Percentiles rank a stretch among this genome's conserved stretches.
Evolutionary conservation across 305 asterid genomes (phyloP).

Genomic region (Solanum hybrid): DNA sequence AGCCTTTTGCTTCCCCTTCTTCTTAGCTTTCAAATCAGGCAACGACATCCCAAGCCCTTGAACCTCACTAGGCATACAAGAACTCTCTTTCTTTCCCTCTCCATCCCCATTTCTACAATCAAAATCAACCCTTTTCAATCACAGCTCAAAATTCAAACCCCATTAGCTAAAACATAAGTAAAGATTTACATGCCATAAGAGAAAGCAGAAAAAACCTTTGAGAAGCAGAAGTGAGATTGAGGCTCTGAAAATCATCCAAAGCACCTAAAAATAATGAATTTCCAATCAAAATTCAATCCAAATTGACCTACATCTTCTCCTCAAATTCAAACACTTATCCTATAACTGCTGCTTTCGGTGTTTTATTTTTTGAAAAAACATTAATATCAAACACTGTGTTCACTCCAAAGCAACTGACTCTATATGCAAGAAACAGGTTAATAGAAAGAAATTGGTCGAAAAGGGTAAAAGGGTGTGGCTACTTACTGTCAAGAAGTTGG

Average conservation of each 20-base stretch:
- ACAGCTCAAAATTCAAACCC: background rate
- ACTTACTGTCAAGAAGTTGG: conserved; percentile 88
- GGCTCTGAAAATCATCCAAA: conserved; percentile 92
- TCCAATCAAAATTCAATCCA: background rate
- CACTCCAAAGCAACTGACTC: background rate
- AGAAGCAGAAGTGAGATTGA: conserved; percentile 64
- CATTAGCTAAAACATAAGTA: background rate
- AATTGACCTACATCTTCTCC: background rate
- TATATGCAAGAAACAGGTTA: background rate
- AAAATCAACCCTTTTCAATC: conserved; percentile 3
- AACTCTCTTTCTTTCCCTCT: conserved; percentile 35
- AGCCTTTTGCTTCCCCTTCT: conserved; percentile 70
- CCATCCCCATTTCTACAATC: conserved; percentile 34
- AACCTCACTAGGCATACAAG: conserved; percentile 31
- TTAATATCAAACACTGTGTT: background rate
- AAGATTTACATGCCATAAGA: background rate
- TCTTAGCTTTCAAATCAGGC: conserved; percentile 81
- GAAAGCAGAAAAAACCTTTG: conserved; percentile 39
- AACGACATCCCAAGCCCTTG: conserved; percentile 90
- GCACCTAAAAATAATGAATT: conserved; percentile 58
- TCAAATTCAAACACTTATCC: background rate
- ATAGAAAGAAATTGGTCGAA: background rate
- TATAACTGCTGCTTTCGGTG: background rate
- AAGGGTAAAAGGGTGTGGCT: background rate
- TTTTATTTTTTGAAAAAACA: background rate